phyloP scores from a whole-genome alignment of 2,329 filamentous ascomycete genomes.

The Penicillium sp. region DNA sequence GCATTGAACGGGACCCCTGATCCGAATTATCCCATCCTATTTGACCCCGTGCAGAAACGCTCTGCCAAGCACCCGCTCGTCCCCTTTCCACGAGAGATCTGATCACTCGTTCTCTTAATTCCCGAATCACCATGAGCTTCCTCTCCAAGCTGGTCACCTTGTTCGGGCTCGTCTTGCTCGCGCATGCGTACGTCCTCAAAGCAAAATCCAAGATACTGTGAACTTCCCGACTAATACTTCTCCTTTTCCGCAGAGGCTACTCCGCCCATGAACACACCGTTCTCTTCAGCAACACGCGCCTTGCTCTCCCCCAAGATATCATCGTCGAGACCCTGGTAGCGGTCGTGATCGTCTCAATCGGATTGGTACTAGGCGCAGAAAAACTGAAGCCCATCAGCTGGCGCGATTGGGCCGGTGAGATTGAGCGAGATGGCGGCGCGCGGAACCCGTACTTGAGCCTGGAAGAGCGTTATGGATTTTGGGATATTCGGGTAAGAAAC shows the following conservation, averaged over 20 bases:
- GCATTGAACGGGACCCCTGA: too few species aligned
- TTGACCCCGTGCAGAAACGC: too few species aligned
- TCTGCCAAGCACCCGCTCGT: too few species aligned
- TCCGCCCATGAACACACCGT: conserved; percentile 91
- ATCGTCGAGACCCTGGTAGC: conserved; percentile 82
- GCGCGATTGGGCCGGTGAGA: conserved; percentile 76
- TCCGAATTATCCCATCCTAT: too few species aligned
- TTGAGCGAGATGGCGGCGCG: conserved; percentile 68
- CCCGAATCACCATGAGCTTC: conserved; percentile 70
- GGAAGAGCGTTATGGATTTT: conserved; percentile 81
- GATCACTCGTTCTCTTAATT: too few species aligned
- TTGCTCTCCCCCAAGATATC: conserved; percentile 79
- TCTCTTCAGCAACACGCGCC: conserved; percentile 64
- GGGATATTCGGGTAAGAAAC: conserved; percentile 75
- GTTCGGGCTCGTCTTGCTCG: conserved; percentile 76
- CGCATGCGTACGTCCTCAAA: conserved; percentile 74
- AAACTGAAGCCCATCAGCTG: conserved; percentile 83
- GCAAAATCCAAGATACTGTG: not conserved
- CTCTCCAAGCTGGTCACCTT: conserved; percentile 72
- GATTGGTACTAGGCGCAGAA: conserved; percentile 78
- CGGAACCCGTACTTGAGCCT: conserved; percentile 80
- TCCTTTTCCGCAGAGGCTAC: conserved; percentile 75
- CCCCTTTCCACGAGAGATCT: not conserved
- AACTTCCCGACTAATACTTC: not conserved
- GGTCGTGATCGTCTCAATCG: conserved; percentile 77